Percentiles rank a stretch among this genome's conserved stretches.
These are phyloP conservation scores for Alternaria gaisen DNA, from an alignment of 2,329 filamentous ascomycete genomes.

Conservation along the genomic window DNA sequence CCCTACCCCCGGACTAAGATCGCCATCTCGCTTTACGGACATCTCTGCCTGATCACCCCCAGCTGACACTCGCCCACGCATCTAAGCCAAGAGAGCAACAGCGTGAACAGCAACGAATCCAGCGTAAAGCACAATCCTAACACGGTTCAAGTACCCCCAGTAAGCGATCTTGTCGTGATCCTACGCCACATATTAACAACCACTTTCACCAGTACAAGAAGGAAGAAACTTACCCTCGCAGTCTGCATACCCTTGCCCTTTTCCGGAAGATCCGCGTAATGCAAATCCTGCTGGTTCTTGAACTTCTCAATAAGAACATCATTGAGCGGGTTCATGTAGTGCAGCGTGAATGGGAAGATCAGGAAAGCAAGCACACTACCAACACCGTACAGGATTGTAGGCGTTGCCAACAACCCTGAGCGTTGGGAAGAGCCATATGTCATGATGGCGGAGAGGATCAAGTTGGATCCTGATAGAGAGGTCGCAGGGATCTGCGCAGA, in stretches of 20 bases:
- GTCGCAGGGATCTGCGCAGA: slow-evolving; percentile 1
- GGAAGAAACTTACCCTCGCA: neutral
- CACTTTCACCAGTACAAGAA: neutral
- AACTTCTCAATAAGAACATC: slow-evolving; percentile 3
- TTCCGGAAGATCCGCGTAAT: slow-evolving; percentile 7
- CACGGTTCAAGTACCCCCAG: slow-evolving; percentile 8
- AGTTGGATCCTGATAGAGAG: neutral
- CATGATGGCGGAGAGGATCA: neutral
- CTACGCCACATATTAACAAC: neutral
- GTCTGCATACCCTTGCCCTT: slow-evolving; percentile 10
- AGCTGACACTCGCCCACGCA: no score
- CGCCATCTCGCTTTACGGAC: neutral
- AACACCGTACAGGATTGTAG: neutral
- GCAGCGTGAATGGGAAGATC: slow-evolving; percentile 7
- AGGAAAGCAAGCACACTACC: slow-evolving; percentile 1
- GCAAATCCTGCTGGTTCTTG: neutral
- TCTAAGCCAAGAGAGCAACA: slow-evolving; percentile 2
- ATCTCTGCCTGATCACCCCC: neutral
- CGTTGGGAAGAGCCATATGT: neutral
- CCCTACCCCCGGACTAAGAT: neutral
- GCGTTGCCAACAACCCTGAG: neutral
- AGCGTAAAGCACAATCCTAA: slow-evolving; percentile 3
- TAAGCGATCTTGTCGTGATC: slow-evolving; percentile 8
- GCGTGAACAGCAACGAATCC: slow-evolving; percentile 1
- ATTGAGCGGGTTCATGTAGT: slow-evolving; percentile 5